Base-by-base conservation (phyloP, 441 rosid species). In the Gossypium aridum region DNA sequence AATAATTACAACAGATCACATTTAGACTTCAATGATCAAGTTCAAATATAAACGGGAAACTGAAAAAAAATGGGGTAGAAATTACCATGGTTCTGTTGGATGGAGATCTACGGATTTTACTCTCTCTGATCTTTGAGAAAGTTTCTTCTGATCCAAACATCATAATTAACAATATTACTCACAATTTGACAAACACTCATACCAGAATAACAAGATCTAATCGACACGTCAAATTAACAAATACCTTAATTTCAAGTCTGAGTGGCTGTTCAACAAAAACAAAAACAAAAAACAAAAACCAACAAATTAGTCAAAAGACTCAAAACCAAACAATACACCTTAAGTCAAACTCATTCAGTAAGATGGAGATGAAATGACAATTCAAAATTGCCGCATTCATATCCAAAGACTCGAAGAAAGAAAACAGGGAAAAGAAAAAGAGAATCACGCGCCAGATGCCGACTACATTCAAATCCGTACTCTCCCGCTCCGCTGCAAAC, bases 51-150 rank as follows among this genome's bases (percentile, higher is more conserved):
- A 10, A 64, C 7, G 16, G 8, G 20, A 34, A 62, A 72, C 20
- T 57, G 39, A 39, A 67, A 14, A 12, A 64, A 59, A n/a, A n/a
- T 0, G 17, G 47, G 68, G 57, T 16, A 14, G 59, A n/a, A 70
- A 39, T 80, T 85, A 94, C 99, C 99, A 94, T 91, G 99, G 98
- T 72, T 90, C 89, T 2, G 93, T 87, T 23, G 98, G 94, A 79
- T 92, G 98, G 37, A 92, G 86, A 86, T 91, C 99, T 65, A 90
- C 92, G 31, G 94, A 92, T 73, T 92, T 94, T 16, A 92, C 94
- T 83, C 98, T 89, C 77, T 92, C 98, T 20, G 97, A 92, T 77
- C 84, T 80, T 79, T 92, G 97, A 71, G 89, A 86, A 77, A 91
- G 87, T 80, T 88, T 87, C 75, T 87, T 86, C 98, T 92, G 89